These are phyloP conservation scores for Didymella arachidicola DNA, from an alignment of 2,329 filamentous ascomycete species.

Conservation along the genomic window DNA sequence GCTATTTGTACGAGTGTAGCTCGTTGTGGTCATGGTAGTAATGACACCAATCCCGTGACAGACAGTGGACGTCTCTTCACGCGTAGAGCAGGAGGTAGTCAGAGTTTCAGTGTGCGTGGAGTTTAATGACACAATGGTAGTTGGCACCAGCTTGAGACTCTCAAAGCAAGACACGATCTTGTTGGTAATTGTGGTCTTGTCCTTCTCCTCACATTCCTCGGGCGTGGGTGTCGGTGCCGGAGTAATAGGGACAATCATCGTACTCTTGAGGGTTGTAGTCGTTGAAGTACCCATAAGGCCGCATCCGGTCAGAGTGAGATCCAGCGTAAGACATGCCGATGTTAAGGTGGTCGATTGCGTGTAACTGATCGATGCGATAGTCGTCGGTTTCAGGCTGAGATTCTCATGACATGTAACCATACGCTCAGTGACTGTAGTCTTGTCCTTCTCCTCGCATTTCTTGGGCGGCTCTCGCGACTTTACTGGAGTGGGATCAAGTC, in stretches of 20 bases:
- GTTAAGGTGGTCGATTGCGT: too few relatives aligned
- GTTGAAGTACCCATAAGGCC: too few relatives aligned
- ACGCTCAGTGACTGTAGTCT: constrained; percentile 35
- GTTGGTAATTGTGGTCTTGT: too few relatives aligned
- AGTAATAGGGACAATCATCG: too few relatives aligned
- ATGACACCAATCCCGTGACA: constrained; percentile 20
- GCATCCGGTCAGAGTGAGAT: too few relatives aligned
- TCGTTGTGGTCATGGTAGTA: too few relatives aligned
- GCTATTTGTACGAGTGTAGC: not conserved
- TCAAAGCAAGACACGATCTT: constrained; percentile 18
- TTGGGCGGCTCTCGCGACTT: constrained; percentile 9
- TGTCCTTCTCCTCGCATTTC: constrained; percentile 30
- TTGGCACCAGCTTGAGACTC: constrained; percentile 10
- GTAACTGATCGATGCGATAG: too few relatives aligned
- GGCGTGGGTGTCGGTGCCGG: too few relatives aligned
- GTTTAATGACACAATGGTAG: constrained; percentile 17
- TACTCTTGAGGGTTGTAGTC: too few relatives aligned
- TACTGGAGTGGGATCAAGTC: constrained; percentile 22
- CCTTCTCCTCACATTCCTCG: too few relatives aligned
- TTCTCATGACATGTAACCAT: constrained; percentile 31
- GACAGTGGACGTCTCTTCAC: constrained; percentile 26
- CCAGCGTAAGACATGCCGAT: too few relatives aligned
- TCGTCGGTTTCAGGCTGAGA: not conserved
- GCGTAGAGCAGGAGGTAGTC: constrained; percentile 28
- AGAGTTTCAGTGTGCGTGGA: constrained; percentile 24